Conservation (phyloP, 257 asterid species). For the Craterostigma plantagineum region DNA sequence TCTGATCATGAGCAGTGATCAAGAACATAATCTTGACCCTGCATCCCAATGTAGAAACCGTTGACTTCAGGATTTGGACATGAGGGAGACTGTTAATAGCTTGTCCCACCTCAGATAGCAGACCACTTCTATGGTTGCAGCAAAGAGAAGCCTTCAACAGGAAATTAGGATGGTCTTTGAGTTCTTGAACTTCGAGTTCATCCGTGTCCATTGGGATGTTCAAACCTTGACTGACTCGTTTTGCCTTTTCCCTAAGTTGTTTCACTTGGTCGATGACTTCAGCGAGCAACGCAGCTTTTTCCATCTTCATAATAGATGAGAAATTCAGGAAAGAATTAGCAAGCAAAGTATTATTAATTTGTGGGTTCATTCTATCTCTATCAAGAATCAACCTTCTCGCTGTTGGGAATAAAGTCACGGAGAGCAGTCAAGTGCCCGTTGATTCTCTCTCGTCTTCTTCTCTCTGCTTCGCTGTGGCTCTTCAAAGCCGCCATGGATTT, state of each 20-base stretch:
- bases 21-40: conserved; percentile 43
- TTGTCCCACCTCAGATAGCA: conserved; percentile 32
- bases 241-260: conserved; percentile 33
- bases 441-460: conserved; percentile 5
- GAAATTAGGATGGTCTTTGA: conserved; percentile 14
- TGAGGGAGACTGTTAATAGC: conserved; percentile 18
- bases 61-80: conserved; percentile 27
- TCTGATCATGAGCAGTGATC: conserved; percentile 11
- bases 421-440: conserved; percentile 1
- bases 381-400: background rate
- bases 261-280: conserved; percentile 55
- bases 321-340: background rate
- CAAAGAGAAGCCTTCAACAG: conserved; percentile 49
- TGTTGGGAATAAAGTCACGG: background rate
- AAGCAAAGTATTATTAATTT: too few relatives aligned
- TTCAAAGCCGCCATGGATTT: conserved; percentile 1
- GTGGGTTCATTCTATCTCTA: too few relatives aligned
- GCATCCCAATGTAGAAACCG: conserved; percentile 51
- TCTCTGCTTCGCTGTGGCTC: conserved; percentile 7
- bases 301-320: conserved; percentile 35
- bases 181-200: conserved; percentile 42
- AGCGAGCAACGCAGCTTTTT: conserved; percentile 69
- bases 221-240: conserved; percentile 29
- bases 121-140: conserved; percentile 47
- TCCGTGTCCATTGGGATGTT: conserved; percentile 61